A percentile compares a stretch with the other conserved stretches of the same genome.
Evolutionary conservation across 2,329 filamentous ascomycete genomes (phyloP).

Genomic region (Scedosporium aurantiacum): DNA sequence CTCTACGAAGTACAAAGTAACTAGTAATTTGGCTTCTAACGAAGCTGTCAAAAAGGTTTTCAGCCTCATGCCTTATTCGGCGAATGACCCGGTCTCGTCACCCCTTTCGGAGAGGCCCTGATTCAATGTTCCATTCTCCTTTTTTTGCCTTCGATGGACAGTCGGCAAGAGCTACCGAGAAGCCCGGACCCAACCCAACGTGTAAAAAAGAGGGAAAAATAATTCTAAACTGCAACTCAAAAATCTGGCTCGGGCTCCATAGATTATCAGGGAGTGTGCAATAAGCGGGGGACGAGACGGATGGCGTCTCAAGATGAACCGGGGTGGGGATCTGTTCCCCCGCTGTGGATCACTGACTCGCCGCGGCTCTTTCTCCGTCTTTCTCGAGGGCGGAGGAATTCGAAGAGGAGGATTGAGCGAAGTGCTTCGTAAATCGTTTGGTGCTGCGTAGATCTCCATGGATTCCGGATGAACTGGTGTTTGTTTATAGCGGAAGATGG

Average conservation of each 20-base stretch:
- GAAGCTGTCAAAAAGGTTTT: too few relatives aligned
- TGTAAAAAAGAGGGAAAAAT: not conserved
- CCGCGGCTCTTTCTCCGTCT: not conserved
- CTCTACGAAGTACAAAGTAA: too few relatives aligned
- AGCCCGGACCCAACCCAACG: too few relatives aligned
- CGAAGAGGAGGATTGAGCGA: not conserved
- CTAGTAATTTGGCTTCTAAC: too few relatives aligned
- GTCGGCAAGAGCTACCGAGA: too few relatives aligned
- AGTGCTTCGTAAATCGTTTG: not conserved
- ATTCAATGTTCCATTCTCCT: too few relatives aligned
- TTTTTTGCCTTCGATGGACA: too few relatives aligned
- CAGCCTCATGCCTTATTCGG: too few relatives aligned
- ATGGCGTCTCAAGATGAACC: not conserved
- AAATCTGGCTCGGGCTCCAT: not conserved
- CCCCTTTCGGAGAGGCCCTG: too few relatives aligned
- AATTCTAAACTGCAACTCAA: not conserved
- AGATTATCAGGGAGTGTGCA: not conserved
- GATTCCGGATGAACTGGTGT: not conserved
- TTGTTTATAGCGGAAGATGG: not conserved
- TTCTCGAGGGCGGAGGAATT: not conserved
- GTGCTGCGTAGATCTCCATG: not conserved
- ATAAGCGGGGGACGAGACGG: not conserved
- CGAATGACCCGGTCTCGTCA: too few relatives aligned
- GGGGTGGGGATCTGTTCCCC: not conserved
- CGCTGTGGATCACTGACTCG: not conserved